Percentiles rank a stretch among this genome's conserved stretches.
Conservation (phyloP, 495 filamentous ascomycete genomes). For the Physcia stellaris region DNA sequence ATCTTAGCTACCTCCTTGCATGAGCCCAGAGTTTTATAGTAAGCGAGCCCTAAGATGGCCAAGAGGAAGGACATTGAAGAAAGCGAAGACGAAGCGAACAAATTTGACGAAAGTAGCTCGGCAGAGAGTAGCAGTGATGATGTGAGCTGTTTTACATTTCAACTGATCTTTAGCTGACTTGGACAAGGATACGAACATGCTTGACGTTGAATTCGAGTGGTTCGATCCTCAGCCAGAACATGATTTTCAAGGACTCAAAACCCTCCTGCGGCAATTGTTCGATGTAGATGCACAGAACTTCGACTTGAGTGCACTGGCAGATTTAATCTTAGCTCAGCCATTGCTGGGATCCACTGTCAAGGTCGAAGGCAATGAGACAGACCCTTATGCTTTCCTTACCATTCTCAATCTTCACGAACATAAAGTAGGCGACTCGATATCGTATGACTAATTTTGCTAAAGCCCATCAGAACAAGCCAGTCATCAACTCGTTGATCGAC, state of each 20-base stretch:
- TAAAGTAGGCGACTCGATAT: constrained; percentile 28
- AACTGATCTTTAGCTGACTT: constrained; percentile 7
- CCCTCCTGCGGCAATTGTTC: constrained; percentile 82
- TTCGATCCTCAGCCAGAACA: constrained; percentile 84
- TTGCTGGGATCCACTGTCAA: constrained; percentile 90
- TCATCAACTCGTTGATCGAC: constrained; percentile 49
- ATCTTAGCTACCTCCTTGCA: no score
- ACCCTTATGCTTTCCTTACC: constrained; percentile 89
- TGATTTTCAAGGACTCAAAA: constrained; percentile 92
- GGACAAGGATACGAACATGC: constrained; percentile 67
- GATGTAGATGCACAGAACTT: constrained; percentile 75
- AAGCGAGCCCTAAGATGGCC: constrained; percentile 14
- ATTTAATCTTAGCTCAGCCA: constrained; percentile 81
- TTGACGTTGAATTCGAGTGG: constrained; percentile 96
- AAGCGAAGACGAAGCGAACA: neutral
- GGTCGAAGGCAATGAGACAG: constrained; percentile 81
- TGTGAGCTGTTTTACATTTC: constrained; percentile 6
- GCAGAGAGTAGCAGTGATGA: constrained; percentile 20
- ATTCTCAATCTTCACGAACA: constrained; percentile 78
- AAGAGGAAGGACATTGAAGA: constrained; percentile 13
- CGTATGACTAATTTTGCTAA: no score
- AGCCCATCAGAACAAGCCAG: constrained; percentile 43
- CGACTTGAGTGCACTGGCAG: constrained; percentile 72
- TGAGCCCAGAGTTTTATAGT: no score
- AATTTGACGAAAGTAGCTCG: constrained; percentile 10